Conservation (phyloP, 2,329 filamentous ascomycete genomes). For the Aspergillus unguis region DNA sequence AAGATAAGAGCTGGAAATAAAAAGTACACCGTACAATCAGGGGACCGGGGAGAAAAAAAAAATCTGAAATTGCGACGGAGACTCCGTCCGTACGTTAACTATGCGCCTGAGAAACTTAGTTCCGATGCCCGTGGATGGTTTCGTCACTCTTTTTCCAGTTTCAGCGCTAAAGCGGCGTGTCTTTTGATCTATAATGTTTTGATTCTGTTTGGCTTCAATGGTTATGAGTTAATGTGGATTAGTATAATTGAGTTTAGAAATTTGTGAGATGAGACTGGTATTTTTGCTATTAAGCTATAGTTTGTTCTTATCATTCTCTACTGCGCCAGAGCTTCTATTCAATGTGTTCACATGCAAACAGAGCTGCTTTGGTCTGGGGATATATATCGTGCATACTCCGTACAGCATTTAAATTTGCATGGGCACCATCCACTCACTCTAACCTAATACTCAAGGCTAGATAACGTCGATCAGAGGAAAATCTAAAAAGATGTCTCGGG, state of each 20-base stretch:
- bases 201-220: not conserved
- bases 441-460: too few relatives aligned
- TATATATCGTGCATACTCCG: not conserved
- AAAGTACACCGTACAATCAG: not conserved
- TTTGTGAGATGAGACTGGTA: too few relatives aligned
- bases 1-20: not conserved
- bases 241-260: too few relatives aligned
- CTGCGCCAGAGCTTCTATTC: too few relatives aligned
- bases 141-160: constrained; percentile 5
- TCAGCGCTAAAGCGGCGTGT: not conserved
- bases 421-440: too few relatives aligned
- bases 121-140: not conserved
- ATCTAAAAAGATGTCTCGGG: too few relatives aligned
- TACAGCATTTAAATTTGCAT: not conserved
- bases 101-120: constrained; percentile 3
- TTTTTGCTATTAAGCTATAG: too few relatives aligned
- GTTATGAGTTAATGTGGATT: too few relatives aligned
- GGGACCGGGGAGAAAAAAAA: not conserved
- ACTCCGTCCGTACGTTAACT: not conserved
- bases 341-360: too few relatives aligned
- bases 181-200: not conserved
- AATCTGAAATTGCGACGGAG: constrained; percentile 1
- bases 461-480: too few relatives aligned
- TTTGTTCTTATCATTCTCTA: too few relatives aligned
- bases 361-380: not conserved